Evolutionary conservation across 768 basidiomycete genomes (phyloP).

Genomic region (Erythrobasidium yunnanense): DNA sequence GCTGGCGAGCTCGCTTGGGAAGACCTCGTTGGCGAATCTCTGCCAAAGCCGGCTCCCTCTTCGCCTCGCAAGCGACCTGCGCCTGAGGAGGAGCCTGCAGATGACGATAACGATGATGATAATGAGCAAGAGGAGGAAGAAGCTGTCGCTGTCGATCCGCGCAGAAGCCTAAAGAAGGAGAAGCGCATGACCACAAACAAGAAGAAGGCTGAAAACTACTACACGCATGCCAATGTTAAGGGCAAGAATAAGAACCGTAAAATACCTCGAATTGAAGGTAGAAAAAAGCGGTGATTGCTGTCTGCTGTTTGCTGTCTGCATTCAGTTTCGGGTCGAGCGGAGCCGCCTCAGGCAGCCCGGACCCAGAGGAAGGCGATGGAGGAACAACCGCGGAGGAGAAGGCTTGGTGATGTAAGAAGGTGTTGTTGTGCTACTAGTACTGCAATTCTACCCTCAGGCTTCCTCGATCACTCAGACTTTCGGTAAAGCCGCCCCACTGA

Average conservation of each 20-base stretch:
- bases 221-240: conserved; percentile 40
- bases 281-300: background rate
- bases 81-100: background rate
- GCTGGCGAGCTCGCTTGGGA: conserved; percentile 25
- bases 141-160: conserved; percentile 34
- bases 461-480: background rate
- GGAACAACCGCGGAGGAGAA: too few species aligned
- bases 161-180: conserved; percentile 49
- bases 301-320: too few species aligned
- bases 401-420: too few species aligned
- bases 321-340: too few species aligned
- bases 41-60: background rate
- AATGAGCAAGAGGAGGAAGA: conserved; percentile 43
- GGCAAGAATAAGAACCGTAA: conserved; percentile 41
- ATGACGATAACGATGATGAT: conserved; percentile 37
- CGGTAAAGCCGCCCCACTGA: too few species aligned
- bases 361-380: too few species aligned
- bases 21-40: conserved; percentile 9
- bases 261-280: conserved; percentile 18
- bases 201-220: conserved; percentile 85
- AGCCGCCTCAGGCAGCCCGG: too few species aligned
- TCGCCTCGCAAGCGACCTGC: background rate
- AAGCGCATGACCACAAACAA: conserved; percentile 89
- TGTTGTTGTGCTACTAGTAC: too few species aligned
- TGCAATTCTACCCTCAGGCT: too few species aligned